These are phyloP conservation scores for Ophiocordyceps sinensis DNA, from an alignment of 2,329 filamentous ascomycete species.

Conservation along the genomic window DNA sequence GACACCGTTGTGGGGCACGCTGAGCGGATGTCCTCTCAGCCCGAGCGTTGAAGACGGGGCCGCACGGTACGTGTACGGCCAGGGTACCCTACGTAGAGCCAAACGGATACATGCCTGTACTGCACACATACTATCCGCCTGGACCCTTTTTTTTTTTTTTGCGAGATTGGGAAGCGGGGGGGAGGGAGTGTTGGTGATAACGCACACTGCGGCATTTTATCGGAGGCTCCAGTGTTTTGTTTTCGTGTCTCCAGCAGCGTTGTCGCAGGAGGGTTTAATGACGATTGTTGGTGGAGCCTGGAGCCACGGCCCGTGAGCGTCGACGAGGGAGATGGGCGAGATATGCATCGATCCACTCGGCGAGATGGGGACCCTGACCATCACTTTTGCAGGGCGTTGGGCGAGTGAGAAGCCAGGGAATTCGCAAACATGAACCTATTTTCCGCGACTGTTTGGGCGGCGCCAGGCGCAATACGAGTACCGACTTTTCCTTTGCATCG, in stretches of 20 bases:
- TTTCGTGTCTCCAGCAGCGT: constrained; percentile 11
- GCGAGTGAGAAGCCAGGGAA: background rate
- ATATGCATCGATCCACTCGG: constrained; percentile 5
- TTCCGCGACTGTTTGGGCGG: background rate
- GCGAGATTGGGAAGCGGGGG: constrained; percentile 6
- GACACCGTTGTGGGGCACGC: constrained; percentile 7
- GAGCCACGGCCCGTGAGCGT: background rate
- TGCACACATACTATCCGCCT: too few relatives aligned
- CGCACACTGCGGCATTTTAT: constrained; percentile 16
- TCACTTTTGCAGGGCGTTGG: background rate
- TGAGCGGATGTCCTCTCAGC: constrained; percentile 1
- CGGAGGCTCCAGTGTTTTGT: constrained; percentile 12
- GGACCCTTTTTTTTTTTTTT: constrained; percentile 2
- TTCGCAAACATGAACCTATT: background rate
- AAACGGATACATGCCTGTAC: too few relatives aligned
- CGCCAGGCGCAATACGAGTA: background rate
- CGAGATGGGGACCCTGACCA: background rate
- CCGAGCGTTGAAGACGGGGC: background rate
- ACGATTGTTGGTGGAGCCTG: constrained; percentile 6
- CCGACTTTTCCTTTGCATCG: background rate
- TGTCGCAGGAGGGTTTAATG: constrained; percentile 1
- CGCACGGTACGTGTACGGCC: background rate
- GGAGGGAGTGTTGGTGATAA: constrained; percentile 13
- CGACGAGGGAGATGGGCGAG: constrained; percentile 1
- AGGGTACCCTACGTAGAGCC: background rate